These are phyloP conservation scores for Pseudogymnoascus sp. DNA, from an alignment of 2,329 filamentous ascomycete genomes.

Conservation along the genomic window DNA sequence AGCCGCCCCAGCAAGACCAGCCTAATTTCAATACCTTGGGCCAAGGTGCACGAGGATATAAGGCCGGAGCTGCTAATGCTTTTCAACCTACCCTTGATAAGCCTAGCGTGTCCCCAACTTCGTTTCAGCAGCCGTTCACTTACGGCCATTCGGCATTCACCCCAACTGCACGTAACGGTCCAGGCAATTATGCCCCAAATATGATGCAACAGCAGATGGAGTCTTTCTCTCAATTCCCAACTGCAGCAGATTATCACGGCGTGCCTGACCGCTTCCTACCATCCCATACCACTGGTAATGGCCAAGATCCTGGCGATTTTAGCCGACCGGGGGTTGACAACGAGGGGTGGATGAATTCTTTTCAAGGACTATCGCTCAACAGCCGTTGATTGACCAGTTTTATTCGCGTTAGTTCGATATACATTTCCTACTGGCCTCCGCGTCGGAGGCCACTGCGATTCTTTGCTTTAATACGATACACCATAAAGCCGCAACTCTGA, in stretches of 20 bases:
- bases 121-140: conserved; percentile 31
- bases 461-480: conserved; percentile 8
- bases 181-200: conserved; percentile 31
- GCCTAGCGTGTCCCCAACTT: conserved; percentile 31
- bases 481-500: background rate
- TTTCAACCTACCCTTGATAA: conserved; percentile 36
- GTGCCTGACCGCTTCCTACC: conserved; percentile 42
- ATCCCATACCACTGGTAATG: conserved; percentile 30
- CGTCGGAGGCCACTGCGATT: background rate
- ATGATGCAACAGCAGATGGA: conserved; percentile 35
- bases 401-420: conserved; percentile 1
- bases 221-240: conserved; percentile 35
- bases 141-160: conserved; percentile 41
- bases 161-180: conserved; percentile 31
- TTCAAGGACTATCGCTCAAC: conserved; percentile 67
- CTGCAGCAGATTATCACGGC: conserved; percentile 37
- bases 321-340: conserved; percentile 33
- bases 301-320: conserved; percentile 36
- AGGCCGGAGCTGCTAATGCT: conserved; percentile 37
- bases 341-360: conserved; percentile 54
- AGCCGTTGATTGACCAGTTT: conserved; percentile 19
- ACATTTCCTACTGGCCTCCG: background rate
- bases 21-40: conserved; percentile 18
- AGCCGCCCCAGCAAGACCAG: conserved; percentile 23
- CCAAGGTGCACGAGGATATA: conserved; percentile 22